Conservation (phyloP, 129 eudicot species). For the Flaveria trinervia region DNA sequence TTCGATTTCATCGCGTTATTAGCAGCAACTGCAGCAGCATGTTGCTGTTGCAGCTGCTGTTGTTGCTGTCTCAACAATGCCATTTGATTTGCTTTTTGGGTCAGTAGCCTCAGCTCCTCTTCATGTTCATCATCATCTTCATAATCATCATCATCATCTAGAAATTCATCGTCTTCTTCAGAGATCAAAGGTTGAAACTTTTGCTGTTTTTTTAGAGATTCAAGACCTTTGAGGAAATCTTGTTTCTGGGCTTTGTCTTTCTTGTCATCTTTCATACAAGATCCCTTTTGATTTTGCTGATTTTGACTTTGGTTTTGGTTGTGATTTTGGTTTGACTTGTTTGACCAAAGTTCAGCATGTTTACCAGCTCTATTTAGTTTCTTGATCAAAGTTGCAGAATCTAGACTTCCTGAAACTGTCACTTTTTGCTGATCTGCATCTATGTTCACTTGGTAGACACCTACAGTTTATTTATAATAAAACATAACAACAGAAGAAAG, state of each 20-base stretch:
- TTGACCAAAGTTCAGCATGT: constrained; percentile 69
- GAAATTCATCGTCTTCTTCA: constrained; percentile 46
- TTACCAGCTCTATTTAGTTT: constrained; percentile 71
- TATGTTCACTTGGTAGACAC: constrained; percentile 69
- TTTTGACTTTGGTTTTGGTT: constrained; percentile 35
- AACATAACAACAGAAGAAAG: neutral
- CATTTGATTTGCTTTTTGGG: constrained; percentile 45
- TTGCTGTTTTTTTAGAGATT: constrained; percentile 54
- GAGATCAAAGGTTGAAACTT: constrained; percentile 44
- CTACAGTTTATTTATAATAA: constrained; percentile 28
- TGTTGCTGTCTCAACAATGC: constrained; percentile 51
- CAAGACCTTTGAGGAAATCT: constrained; percentile 49
- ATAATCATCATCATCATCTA: constrained; percentile 49
- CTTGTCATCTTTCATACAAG: constrained; percentile 53
- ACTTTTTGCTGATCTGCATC: constrained; percentile 75
- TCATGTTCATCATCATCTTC: constrained; percentile 40
- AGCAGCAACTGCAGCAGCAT: constrained; percentile 36
- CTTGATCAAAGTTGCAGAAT: constrained; percentile 59
- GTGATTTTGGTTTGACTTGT: constrained; percentile 40
- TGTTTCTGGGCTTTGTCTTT: constrained; percentile 51
- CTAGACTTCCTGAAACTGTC: constrained; percentile 69
- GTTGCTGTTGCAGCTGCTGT: constrained; percentile 47
- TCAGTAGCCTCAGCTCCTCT: constrained; percentile 28
- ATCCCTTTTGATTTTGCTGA: constrained; percentile 54
- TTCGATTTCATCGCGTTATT: constrained; percentile 34